Evolutionary conservation across 768 basidiomycete genomes (phyloP), one percentile per base, ranked within the genome.

Genomic region (Pulveroboletus sp.): DNA sequence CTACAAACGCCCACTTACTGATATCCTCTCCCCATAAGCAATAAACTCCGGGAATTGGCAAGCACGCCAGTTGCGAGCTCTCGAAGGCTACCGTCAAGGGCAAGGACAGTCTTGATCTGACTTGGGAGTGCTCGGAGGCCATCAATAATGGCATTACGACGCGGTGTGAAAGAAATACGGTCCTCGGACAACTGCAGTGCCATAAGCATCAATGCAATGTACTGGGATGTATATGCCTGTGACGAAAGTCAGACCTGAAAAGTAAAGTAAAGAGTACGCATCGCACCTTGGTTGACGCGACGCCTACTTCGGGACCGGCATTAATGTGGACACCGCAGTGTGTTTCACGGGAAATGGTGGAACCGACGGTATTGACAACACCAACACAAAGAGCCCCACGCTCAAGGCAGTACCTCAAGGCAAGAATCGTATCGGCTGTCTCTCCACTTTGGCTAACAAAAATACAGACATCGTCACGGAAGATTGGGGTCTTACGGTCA

Each of bases 321-420:
- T 99, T 99, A 76, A 99, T 97, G 74, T 98, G 96, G 46, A 99
- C 86, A 86, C 96, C 96, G 56, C 93, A 96, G 75, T 99, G 96
- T 3, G 94, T 93, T 73, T 98, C 93, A 64, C 95, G 89, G 38
- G 95, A 97, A 60, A 98, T 82, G 4, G 95, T 97, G 21, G 93
- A 96, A 43, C 96, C 96, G 61, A 99, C 96, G 32, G 93, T 94
- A 76, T 99, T 98, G 69, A 99, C 93, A 44, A 98, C 90, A 75
- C 96, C 96, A 40, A 99, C 81, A 66, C 90, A 94, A 39, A 99
- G 82, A 8, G 96, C 95, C 39, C 96, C 96, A 51, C 96, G 81
- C 68, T 99, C 96, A 63, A 96, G 69, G 71, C 94, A 98, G 75
- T 99, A 99, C 52, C 90, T 83, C 74, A 99, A 73, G 24, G 94